Percentiles rank a stretch among this genome's conserved stretches.
These are phyloP conservation scores for Citrullus amarus DNA, from an alignment of 306 rosid genomes.

Conservation along the genomic window DNA sequence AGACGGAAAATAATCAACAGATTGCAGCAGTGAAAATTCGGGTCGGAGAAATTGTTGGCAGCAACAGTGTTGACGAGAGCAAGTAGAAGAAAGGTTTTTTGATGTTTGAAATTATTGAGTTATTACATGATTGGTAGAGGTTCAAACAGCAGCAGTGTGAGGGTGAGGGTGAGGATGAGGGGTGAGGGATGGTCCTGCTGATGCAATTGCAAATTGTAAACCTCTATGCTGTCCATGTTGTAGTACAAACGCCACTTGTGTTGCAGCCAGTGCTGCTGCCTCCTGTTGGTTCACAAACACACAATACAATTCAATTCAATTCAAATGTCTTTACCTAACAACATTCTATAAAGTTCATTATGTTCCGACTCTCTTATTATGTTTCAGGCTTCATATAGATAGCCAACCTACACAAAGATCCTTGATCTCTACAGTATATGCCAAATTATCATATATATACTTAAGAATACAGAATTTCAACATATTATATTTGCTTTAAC, in stretches of 20 bases:
- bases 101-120: background rate
- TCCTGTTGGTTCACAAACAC: conserved; percentile 37
- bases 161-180: background rate
- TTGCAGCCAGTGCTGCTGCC: conserved; percentile 90
- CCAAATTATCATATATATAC: background rate
- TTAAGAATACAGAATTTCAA: background rate
- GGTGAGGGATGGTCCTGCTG: conserved; percentile 38
- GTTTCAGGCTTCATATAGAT: too few relatives aligned
- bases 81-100: background rate
- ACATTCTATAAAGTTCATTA: background rate
- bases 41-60: background rate
- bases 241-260: conserved; percentile 85
- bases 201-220: conserved; percentile 67
- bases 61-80: background rate
- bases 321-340: background rate
- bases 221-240: conserved; percentile 81
- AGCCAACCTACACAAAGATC: background rate
- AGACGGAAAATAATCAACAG: background rate
- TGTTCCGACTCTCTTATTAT: background rate
- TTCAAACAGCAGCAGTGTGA: background rate
- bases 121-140: background rate
- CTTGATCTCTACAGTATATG: background rate
- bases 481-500: too few relatives aligned
- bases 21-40: background rate
- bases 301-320: conserved; percentile 4